These are phyloP conservation scores for Neurospora sp. DNA, from an alignment of 495 filamentous ascomycete species.

Conservation along the genomic window DNA sequence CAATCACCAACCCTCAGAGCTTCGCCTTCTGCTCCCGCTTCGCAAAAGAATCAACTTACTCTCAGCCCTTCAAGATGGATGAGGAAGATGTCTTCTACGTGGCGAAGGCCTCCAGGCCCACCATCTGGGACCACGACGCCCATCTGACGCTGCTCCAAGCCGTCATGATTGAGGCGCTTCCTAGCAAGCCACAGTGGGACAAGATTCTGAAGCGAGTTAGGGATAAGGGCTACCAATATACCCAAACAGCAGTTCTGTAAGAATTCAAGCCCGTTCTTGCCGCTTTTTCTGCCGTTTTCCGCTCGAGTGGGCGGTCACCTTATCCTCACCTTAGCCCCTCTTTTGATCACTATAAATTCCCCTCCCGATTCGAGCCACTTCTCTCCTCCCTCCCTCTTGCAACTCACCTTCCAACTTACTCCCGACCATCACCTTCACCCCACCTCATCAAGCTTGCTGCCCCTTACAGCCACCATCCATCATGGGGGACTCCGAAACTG, in stretches of 20 bases:
- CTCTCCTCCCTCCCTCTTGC: neutral
- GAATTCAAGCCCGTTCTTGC: neutral
- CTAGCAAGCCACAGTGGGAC: conserved; percentile 12
- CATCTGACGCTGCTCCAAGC: conserved; percentile 24
- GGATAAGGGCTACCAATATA: conserved; percentile 19
- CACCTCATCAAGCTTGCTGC: too few relatives aligned
- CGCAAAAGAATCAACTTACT: neutral
- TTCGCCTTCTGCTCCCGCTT: neutral
- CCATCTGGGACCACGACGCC: conserved; percentile 25
- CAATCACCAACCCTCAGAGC: neutral
- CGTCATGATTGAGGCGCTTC: conserved; percentile 13
- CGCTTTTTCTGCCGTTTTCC: neutral
- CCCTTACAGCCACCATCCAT: neutral
- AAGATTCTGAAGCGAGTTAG: conserved; percentile 8
- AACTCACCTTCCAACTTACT: neutral
- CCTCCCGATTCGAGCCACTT: neutral
- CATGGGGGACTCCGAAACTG: conserved; percentile 1
- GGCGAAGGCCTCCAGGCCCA: conserved; percentile 14
- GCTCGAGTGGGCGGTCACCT: neutral
- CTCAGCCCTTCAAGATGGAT: neutral
- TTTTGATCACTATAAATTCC: neutral
- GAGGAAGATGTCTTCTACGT: neutral
- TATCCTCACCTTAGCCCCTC: neutral
- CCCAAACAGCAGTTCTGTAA: conserved; percentile 20
- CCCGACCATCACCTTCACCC: neutral